These are phyloP conservation scores for Polyporus arcularius DNA, from an alignment of 768 basidiomycete species.

Conservation along the genomic window DNA sequence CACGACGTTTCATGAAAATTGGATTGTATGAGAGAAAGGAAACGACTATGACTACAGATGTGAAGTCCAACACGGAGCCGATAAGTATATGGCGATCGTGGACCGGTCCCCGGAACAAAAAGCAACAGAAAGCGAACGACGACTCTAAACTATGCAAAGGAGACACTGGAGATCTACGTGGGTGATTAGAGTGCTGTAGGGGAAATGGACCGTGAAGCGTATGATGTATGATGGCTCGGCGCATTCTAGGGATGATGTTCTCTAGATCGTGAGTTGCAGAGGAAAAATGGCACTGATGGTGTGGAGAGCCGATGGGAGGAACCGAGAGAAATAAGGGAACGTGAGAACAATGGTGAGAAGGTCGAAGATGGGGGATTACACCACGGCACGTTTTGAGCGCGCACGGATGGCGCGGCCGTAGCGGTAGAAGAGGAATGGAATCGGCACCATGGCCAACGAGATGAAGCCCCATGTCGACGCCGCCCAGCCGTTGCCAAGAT, in stretches of 20 bases:
- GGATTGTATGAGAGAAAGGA: background rate
- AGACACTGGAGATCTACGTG: too few species aligned
- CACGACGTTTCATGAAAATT: too few species aligned
- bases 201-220: too few species aligned
- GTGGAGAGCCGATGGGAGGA: background rate
- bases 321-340: background rate
- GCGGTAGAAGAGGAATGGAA: conserved; percentile 26
- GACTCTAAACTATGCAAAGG: too few species aligned
- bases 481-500: conserved; percentile 41
- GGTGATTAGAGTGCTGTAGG: too few species aligned
- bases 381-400: conserved; percentile 23
- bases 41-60: background rate
- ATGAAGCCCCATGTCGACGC: conserved; percentile 38
- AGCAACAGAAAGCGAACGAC: background rate
- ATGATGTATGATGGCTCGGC: too few species aligned
- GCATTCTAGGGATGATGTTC: too few species aligned
- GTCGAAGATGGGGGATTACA: conserved; percentile 6
- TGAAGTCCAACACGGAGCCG: background rate
- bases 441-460: conserved; percentile 34
- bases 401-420: conserved; percentile 24
- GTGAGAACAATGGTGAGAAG: background rate
- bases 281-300: too few species aligned
- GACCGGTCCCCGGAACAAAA: too few species aligned
- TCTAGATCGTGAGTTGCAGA: too few species aligned
- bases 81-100: background rate